These are phyloP conservation scores for Apiotrichum gamsii DNA, from an alignment of 1,284 basidiomycete genomes.

Conservation along the genomic window DNA sequence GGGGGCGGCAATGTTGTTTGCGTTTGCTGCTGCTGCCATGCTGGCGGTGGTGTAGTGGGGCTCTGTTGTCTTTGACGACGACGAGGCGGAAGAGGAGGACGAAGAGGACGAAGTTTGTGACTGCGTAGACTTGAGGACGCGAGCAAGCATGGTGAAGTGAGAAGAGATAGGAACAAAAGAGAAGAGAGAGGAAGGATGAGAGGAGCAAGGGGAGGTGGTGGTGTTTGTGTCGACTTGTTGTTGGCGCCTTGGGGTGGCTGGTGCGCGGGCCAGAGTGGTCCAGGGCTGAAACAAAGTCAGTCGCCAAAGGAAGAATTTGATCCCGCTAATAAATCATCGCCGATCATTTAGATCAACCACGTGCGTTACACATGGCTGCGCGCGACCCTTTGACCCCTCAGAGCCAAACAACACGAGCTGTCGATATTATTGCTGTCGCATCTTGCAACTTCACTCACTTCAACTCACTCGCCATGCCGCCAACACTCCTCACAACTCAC, in stretches of 20 bases:
- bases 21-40: background rate
- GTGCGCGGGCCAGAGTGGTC: background rate
- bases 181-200: background rate
- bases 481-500: constrained; percentile 16
- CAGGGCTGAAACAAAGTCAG: background rate
- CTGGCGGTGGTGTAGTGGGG: constrained; percentile 15
- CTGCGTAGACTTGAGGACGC: constrained; percentile 11
- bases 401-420: background rate
- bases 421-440: too few relatives aligned
- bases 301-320: too few relatives aligned
- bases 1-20: background rate
- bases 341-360: too few relatives aligned
- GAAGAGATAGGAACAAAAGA: too few relatives aligned
- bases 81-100: constrained; percentile 10
- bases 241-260: background rate
- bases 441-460: background rate
- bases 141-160: constrained; percentile 11
- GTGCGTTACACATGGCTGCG: too few relatives aligned
- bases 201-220: background rate
- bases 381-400: too few relatives aligned
- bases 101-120: constrained; percentile 15
- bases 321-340: too few relatives aligned
- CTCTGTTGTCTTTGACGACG: constrained; percentile 14
- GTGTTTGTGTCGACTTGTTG: constrained; percentile 3
- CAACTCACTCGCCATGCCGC: constrained; percentile 11